Evolutionary conservation across 768 basidiomycete genomes (phyloP).

Genomic region (Naematelia aurantialba): DNA sequence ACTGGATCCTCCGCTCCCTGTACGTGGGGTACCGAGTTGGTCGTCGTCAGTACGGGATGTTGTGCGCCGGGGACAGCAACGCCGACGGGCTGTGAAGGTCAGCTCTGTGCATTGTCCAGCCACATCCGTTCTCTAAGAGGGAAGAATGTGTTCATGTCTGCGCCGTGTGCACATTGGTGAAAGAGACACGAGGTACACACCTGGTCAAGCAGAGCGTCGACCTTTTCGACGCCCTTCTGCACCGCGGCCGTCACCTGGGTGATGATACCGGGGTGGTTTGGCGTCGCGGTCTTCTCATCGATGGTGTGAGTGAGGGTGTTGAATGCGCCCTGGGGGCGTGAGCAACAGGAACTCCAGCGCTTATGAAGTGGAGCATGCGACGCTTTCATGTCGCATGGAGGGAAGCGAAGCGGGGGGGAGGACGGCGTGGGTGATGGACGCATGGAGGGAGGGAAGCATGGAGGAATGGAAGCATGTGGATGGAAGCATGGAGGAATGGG

Average conservation of each 20-base stretch:
- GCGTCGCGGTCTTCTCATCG: slow-evolving; percentile 43
- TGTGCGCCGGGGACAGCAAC: slow-evolving; percentile 2
- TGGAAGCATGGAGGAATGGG: too few relatives aligned
- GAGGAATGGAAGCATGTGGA: too few relatives aligned
- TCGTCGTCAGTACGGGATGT: slow-evolving; percentile 37
- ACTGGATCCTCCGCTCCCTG: not conserved
- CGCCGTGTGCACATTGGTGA: not conserved
- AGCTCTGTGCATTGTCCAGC: too few relatives aligned
- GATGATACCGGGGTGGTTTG: slow-evolving; percentile 42
- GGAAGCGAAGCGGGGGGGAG: too few relatives aligned
- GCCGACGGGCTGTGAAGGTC: not conserved
- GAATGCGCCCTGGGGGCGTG: slow-evolving; percentile 3
- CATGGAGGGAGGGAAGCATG: too few relatives aligned
- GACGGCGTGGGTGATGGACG: too few relatives aligned
- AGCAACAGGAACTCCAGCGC: too few relatives aligned
- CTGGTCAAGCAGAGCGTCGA: slow-evolving; percentile 34
- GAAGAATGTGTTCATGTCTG: too few relatives aligned
- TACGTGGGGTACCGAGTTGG: slow-evolving; percentile 42
- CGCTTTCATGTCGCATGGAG: too few relatives aligned
- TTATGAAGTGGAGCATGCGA: too few relatives aligned
- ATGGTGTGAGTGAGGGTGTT: slow-evolving; percentile 36
- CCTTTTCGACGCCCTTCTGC: slow-evolving; percentile 35
- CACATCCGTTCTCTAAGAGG: not conserved
- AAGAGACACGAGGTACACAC: slow-evolving; percentile 17
- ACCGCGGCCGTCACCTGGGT: slow-evolving; percentile 38